phyloP scores from a whole-genome alignment of 176 grass and related monocot genomes.

The Ampelocalamus luodianensis region DNA sequence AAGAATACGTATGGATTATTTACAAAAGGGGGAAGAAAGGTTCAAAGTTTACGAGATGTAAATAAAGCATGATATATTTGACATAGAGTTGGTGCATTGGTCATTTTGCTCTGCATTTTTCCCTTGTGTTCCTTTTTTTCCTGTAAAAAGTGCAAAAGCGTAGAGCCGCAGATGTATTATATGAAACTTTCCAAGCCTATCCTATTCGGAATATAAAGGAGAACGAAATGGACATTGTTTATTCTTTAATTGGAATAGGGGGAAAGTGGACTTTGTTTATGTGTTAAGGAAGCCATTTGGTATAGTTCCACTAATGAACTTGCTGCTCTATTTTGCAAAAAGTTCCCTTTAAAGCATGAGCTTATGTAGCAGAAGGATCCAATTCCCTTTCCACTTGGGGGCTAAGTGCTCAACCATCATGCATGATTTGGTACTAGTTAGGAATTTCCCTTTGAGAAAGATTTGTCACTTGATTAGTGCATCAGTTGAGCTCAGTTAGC shows the following conservation, averaged over 20 bases:
- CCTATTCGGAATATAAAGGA: background rate
- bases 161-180: background rate
- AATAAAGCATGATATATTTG: background rate
- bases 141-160: background rate
- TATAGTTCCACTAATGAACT: conserved; percentile 12
- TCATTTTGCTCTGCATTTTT: background rate
- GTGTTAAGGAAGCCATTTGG: conserved; percentile 47
- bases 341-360: conserved; percentile 20
- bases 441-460: conserved; percentile 11
- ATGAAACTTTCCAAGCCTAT: background rate
- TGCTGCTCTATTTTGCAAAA: conserved; percentile 19
- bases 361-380: conserved; percentile 49
- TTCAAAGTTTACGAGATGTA: background rate
- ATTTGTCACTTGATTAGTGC: conserved; percentile 6
- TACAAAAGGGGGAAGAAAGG: background rate
- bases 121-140: background rate
- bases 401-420: conserved; percentile 19
- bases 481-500: conserved; percentile 34
- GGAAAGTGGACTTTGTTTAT: conserved; percentile 29
- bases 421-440: conserved; percentile 23
- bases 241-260: background rate
- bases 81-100: background rate
- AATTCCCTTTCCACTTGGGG: conserved; percentile 53
- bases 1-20: background rate
- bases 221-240: background rate